Percentiles rank a stretch among this genome's conserved stretches.
These are phyloP conservation scores for Herpetomonas samuelpessoai DNA, from an alignment of 208 protist species.

Conservation along the genomic window DNA sequence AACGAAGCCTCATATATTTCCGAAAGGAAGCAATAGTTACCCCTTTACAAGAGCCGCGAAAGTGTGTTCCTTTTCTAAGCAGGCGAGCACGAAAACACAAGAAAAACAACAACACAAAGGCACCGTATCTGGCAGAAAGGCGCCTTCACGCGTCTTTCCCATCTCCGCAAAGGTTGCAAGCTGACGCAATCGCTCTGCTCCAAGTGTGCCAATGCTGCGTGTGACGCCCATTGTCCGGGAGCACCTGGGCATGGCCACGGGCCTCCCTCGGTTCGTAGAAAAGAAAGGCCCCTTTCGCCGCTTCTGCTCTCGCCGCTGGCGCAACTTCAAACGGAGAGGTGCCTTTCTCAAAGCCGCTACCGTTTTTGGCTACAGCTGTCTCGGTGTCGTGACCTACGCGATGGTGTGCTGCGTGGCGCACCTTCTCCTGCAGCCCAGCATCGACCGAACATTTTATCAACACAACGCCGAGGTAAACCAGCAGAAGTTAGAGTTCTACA, in stretches of 20 bases:
- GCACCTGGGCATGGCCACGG: neutral
- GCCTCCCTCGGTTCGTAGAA: neutral
- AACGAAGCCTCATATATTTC: too few relatives aligned
- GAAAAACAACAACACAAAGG: too few relatives aligned
- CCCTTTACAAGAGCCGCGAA: too few relatives aligned
- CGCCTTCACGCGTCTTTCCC: too few relatives aligned
- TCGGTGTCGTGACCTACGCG: slow-evolving; percentile 26
- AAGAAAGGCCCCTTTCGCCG: neutral
- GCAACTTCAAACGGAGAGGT: slow-evolving; percentile 15
- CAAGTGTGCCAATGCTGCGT: too few relatives aligned
- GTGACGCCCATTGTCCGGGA: too few relatives aligned
- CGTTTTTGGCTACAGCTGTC: slow-evolving; percentile 10
- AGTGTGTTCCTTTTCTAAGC: too few relatives aligned
- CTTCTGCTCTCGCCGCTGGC: slow-evolving; percentile 18
- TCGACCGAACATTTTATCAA: slow-evolving; percentile 36
- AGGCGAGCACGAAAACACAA: too few relatives aligned
- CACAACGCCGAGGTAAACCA: neutral
- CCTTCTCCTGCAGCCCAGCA: slow-evolving; percentile 20
- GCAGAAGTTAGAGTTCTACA: neutral
- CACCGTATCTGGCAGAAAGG: too few relatives aligned
- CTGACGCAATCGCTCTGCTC: too few relatives aligned
- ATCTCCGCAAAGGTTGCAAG: too few relatives aligned
- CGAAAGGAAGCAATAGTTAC: too few relatives aligned
- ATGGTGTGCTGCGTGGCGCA: slow-evolving; percentile 33
- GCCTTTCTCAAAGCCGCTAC: slow-evolving; percentile 18